phyloP scores from a whole-genome alignment of 2,329 filamentous ascomycete species.

The Aureobasidium subglaciale region DNA sequence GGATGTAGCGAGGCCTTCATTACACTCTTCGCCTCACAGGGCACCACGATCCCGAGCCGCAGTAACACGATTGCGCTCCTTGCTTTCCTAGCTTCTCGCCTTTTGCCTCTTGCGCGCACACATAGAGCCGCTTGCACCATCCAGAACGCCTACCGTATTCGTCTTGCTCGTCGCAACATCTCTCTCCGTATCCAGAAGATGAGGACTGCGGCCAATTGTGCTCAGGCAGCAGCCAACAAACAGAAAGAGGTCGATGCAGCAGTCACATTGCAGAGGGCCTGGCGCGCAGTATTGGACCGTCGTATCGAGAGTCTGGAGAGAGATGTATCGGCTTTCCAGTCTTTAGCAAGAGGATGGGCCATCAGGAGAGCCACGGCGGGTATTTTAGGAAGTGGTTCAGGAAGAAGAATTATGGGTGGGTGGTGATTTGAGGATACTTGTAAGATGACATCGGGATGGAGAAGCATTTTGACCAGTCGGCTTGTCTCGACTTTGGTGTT shows the following conservation, averaged over 20 bases:
- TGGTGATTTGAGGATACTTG: background rate
- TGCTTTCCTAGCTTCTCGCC: slow-evolving; percentile 52
- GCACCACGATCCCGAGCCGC: slow-evolving; percentile 40
- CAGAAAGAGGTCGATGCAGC: slow-evolving; percentile 34
- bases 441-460: background rate
- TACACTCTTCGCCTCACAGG: slow-evolving; percentile 33
- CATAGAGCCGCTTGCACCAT: slow-evolving; percentile 47
- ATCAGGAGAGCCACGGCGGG: slow-evolving; percentile 27
- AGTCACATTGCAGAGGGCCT: slow-evolving; percentile 38
- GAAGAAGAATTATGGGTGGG: slow-evolving; percentile 28
- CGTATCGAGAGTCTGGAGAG: slow-evolving; percentile 31
- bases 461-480: no score
- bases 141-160: slow-evolving; percentile 45
- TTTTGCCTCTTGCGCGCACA: slow-evolving; percentile 45
- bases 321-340: slow-evolving; percentile 37
- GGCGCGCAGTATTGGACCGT: slow-evolving; percentile 32
- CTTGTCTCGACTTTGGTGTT: background rate
- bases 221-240: slow-evolving; percentile 33
- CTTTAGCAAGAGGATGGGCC: slow-evolving; percentile 35
- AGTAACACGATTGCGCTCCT: slow-evolving; percentile 52
- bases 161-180: slow-evolving; percentile 25
- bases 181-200: slow-evolving; percentile 33
- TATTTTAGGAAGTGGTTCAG: slow-evolving; percentile 18
- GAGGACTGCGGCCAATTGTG: slow-evolving; percentile 41
- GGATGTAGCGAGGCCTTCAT: slow-evolving; percentile 37